Evolutionary conservation across 768 basidiomycete genomes (phyloP), one percentile per base, ranked within the genome.

Genomic region (Leucocoprinus sp.): DNA sequence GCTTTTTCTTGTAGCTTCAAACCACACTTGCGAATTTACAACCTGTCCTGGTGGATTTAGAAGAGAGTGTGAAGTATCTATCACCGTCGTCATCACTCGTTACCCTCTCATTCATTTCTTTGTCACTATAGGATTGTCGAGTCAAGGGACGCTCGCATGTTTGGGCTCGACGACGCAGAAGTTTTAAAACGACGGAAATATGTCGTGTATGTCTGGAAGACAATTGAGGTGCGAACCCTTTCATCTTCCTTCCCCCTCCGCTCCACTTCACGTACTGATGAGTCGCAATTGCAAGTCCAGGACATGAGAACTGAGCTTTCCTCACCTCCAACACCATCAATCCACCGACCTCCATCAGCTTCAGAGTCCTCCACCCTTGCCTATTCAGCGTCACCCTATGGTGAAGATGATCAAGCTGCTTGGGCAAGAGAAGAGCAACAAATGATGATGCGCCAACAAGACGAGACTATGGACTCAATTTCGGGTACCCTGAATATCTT

Each of bases 41-140:
- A 57, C 84, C 84, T 0, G 93, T 97, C 65, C 60, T 95, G 18
- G 89, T 92, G 50, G 92, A 92, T 59, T 65, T 98, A n/a, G 93
- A 96, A 40, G 90, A 91, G 57, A 92, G 89, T 56, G 93, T 98
- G 35, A 82, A 78, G 88, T 89, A 61, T n/a, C n/a, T n/a, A n/a
- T n/a, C n/a, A n/a, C n/a, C 52, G 75, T 59, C 18, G 26, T 11
- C 7, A 18, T 19, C 41, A 12, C 44, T 18, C 18, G 6, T 12
- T 23, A 35, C 26, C 18, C 17, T 18, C 12, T 9, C 19, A 28
- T 15, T 24, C 2, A 27, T 18, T 49, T 41, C 4, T 48, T 31
- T 45, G 14, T 21, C 46, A 3, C 55, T 15, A 23, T 21, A 92
- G 89, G 60, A 87, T 92, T 33, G 88, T 96, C 0, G 93, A 95